phyloP scores from a whole-genome alignment of 164 flowering plant species.

The Protea cynaroides region DNA sequence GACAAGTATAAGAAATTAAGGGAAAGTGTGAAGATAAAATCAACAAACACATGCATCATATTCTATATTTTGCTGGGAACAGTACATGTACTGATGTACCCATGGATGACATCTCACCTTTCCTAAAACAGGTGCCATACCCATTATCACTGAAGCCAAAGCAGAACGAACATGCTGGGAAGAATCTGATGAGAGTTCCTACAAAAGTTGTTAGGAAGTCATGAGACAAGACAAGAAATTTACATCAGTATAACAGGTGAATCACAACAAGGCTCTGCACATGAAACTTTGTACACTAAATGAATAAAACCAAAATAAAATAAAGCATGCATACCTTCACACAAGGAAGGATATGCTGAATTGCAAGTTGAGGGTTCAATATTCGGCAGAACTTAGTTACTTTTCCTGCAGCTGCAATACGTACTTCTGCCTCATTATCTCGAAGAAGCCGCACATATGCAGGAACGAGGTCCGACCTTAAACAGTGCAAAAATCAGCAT shows the following conservation, averaged over 20 bases:
- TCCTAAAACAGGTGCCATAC: slow-evolving; percentile 96
- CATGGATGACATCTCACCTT: slow-evolving; percentile 45
- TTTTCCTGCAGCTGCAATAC: slow-evolving; percentile 97
- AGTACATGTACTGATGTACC: background rate
- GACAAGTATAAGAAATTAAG: no score
- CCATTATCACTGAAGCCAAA: slow-evolving; percentile 97
- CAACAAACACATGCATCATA: background rate
- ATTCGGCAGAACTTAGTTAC: slow-evolving; percentile 89
- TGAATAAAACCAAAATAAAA: background rate
- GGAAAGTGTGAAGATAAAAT: background rate
- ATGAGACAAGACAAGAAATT: background rate
- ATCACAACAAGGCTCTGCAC: background rate
- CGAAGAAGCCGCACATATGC: slow-evolving; percentile 94
- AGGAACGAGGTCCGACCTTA: slow-evolving; percentile 86
- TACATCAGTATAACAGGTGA: background rate
- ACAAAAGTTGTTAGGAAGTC: slow-evolving; percentile 12
- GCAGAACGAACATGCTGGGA: slow-evolving; percentile 99
- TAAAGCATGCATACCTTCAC: slow-evolving; percentile 63
- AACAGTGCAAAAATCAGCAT: slow-evolving; percentile 12
- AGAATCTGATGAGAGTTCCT: slow-evolving; percentile 95
- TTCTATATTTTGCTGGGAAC: background rate
- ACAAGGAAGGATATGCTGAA: slow-evolving; percentile 97
- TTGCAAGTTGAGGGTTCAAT: slow-evolving; percentile 80
- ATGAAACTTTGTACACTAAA: background rate
- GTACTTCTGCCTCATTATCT: slow-evolving; percentile 98